Base-by-base conservation (phyloP, 768 basidiomycete species). In the Tulasnella sp. region DNA sequence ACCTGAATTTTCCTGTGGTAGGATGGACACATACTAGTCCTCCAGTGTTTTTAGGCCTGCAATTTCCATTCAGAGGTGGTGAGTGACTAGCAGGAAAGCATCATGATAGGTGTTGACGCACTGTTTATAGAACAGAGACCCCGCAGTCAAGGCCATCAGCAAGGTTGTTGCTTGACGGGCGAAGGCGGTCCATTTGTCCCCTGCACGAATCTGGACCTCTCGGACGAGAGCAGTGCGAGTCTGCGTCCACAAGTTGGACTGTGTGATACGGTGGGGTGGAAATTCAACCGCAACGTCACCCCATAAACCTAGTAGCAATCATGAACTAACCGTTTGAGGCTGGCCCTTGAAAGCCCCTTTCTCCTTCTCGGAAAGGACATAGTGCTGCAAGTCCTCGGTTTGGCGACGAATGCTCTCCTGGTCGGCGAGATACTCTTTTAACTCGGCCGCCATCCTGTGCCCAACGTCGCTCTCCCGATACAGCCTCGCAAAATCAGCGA, bases 91-190 rank as follows among this genome's bases (percentile, higher is more conserved):
- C 34, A 38, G 7, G 34, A 38, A 38, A 38, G 15, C 34, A 15
- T 15, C 34, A 7, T 15, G 15, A 38, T 7, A 66, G 19, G 73
- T 69, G 1, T 70, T 67, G 38, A 67, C 64, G n/a, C 73, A 74
- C 42, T 75, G 67, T 23, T 69, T 65, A 65, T 71, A 72, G 69
- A 73, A 76, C 50, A 67, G 48, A 7, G 63, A 63, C 43, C 65
- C 64, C 34, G 65, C 47, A 52, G 65, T 67, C 52, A 67, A 58
- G 17, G 65, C 60, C 48, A 48, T 19, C 47, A 30, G 10, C 5
- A 30, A 10, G n/a, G 51, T 24, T 7, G 51, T 24, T 30, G 9
- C 24, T 52, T 24, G 30, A 23, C n/a, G 21, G 19, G n/a, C 30
- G n/a, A 52, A 23, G n/a, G 27, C 8, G 9, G 24, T 24, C 30